These are phyloP conservation scores for Rhodomyrtus psidioides DNA, from an alignment of 441 rosid genomes.

Conservation along the genomic window DNA sequence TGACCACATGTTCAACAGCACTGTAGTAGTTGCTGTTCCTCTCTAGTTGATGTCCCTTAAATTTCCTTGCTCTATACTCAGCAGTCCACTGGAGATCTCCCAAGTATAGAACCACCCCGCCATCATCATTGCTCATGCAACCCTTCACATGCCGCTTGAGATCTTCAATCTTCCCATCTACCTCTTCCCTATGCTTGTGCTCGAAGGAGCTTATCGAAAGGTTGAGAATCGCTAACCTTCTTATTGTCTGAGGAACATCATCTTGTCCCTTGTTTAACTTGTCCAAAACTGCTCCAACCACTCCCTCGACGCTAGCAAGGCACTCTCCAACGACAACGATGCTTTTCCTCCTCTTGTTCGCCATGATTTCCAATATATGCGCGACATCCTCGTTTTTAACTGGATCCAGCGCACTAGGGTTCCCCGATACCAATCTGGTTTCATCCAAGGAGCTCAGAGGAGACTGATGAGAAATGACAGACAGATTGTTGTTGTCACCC, in stretches of 20 bases:
- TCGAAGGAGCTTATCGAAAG: slow-evolving; percentile 40
- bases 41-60: slow-evolving; percentile 1
- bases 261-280: slow-evolving; percentile 40
- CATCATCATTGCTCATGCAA: slow-evolving; percentile 6
- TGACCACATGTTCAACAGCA: slow-evolving; percentile 46
- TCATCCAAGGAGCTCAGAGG: neutral
- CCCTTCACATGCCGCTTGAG: slow-evolving; percentile 28
- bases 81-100: slow-evolving; percentile 59
- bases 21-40: slow-evolving; percentile 22
- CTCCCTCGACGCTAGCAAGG: slow-evolving; percentile 29
- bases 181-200: slow-evolving; percentile 36
- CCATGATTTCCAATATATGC: slow-evolving; percentile 43
- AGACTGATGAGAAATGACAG: slow-evolving; percentile 8
- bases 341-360: slow-evolving; percentile 28
- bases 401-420: slow-evolving; percentile 13
- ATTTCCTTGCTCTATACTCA: slow-evolving; percentile 30
- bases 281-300: slow-evolving; percentile 34
- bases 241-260: slow-evolving; percentile 33
- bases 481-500: neutral
- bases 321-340: slow-evolving; percentile 58
- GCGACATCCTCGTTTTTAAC: slow-evolving; percentile 42
- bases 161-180: slow-evolving; percentile 42
- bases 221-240: slow-evolving; percentile 35
- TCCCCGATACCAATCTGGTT: slow-evolving; percentile 4
- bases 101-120: slow-evolving; percentile 38